These are phyloP conservation scores for Eremomyces bilateralis DNA, from an alignment of 495 filamentous ascomycete species.

Conservation along the genomic window DNA sequence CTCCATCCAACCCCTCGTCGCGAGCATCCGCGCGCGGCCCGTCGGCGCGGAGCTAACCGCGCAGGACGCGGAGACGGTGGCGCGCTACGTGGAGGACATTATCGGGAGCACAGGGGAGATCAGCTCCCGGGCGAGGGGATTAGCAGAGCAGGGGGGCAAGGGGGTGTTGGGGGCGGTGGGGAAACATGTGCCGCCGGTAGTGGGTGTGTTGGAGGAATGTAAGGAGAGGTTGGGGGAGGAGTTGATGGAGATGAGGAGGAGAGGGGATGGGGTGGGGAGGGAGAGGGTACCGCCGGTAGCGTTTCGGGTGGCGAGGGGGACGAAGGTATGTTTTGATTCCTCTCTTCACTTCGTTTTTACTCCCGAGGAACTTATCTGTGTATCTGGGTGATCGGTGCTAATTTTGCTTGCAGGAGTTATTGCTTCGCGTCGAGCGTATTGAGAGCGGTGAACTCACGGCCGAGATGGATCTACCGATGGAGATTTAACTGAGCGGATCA, in stretches of 20 bases:
- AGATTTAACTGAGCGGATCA: no score
- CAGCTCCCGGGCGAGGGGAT: conserved; percentile 40
- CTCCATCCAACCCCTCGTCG: conserved; percentile 61
- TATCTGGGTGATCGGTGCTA: no score
- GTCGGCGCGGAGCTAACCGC: conserved; percentile 23
- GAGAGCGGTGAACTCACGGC: conserved; percentile 13
- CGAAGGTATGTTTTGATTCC: conserved; percentile 26
- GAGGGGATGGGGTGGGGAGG: conserved; percentile 43
- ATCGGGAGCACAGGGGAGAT: conserved; percentile 47
- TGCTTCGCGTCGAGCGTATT: conserved; percentile 14
- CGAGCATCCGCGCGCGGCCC: conserved; percentile 55
- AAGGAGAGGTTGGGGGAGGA: conserved; percentile 36
- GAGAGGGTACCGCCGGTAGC: conserved; percentile 61
- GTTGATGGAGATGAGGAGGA: conserved; percentile 45
- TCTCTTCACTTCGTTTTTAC: no score
- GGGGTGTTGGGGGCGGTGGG: conserved; percentile 28
- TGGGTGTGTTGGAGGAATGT: conserved; percentile 40
- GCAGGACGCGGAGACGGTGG: conserved; percentile 38
- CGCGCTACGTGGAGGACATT: conserved; percentile 49
- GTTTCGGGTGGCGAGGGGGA: conserved; percentile 68
- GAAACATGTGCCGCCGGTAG: conserved; percentile 35
- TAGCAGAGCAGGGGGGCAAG: conserved; percentile 24
- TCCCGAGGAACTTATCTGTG: no score
- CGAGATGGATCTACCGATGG: conserved; percentile 1
- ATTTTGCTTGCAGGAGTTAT: conserved; percentile 12